Conservation (phyloP, 2,329 filamentous ascomycete species). For the Pseudocercospora vitis region DNA sequence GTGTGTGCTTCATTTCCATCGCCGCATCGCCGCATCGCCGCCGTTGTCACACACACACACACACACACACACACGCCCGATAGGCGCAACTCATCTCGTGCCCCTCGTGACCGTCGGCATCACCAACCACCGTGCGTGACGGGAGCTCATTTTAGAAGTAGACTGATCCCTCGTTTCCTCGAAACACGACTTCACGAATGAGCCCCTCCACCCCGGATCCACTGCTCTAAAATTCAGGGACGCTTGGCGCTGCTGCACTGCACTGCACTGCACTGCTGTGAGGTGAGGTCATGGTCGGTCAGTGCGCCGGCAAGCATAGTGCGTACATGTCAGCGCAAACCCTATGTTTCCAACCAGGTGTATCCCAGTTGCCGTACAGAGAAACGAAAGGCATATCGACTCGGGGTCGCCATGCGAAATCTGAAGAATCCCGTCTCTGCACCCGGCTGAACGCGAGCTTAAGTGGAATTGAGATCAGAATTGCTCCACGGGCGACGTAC, state of each 20-base stretch:
- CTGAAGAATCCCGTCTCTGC: too few relatives aligned
- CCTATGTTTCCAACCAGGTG: constrained; percentile 1
- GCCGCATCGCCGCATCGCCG: not conserved
- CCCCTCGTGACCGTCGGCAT: too few relatives aligned
- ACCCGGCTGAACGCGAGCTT: too few relatives aligned
- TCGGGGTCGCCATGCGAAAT: not conserved
- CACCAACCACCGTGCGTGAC: too few relatives aligned
- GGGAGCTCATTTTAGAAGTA: not conserved
- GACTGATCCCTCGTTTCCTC: not conserved
- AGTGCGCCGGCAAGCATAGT: not conserved
- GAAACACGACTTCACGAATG: not conserved
- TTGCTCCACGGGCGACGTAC: too few relatives aligned
- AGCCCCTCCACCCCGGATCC: not conserved
- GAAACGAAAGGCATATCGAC: not conserved
- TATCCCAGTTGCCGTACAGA: not conserved
- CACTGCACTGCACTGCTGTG: too few relatives aligned
- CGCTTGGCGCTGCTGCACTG: not conserved
- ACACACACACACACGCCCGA: not conserved
- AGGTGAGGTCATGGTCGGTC: not conserved
- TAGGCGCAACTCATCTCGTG: too few relatives aligned
- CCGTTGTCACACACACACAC: too few relatives aligned
- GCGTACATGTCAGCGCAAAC: not conserved
- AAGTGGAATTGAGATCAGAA: too few relatives aligned
- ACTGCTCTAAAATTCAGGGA: not conserved
- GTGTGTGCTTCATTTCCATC: not conserved